These are phyloP conservation scores for Brasilioporus rufonigricans DNA, from an alignment of 768 basidiomycete species.

Conservation along the genomic window DNA sequence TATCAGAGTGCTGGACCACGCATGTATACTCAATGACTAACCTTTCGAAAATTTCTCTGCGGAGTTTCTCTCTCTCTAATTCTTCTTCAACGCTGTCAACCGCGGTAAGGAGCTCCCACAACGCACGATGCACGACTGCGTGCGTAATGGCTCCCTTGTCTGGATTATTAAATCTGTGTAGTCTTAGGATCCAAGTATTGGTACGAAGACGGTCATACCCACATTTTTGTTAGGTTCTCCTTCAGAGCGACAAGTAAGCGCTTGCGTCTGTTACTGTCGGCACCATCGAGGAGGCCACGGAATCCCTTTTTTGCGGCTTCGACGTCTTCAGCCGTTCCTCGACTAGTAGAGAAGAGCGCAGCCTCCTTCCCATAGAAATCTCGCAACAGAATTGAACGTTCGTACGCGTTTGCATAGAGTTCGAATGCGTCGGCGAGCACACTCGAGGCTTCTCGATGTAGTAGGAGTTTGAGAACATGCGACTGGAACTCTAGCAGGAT, in stretches of 20 bases:
- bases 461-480: conserved; percentile 69
- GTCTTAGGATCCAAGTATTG: neutral
- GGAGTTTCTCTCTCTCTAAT: conserved; percentile 67
- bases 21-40: conserved; percentile 26
- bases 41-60: conserved; percentile 81
- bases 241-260: conserved; percentile 68
- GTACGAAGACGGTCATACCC: conserved; percentile 24
- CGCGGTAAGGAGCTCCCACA: conserved; percentile 81
- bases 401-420: conserved; percentile 81
- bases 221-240: conserved; percentile 77
- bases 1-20: neutral
- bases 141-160: conserved; percentile 89
- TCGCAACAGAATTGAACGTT: conserved; percentile 73
- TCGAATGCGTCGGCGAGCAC: conserved; percentile 89
- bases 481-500: conserved; percentile 81
- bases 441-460: conserved; percentile 81
- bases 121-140: conserved; percentile 80
- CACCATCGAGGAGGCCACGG: conserved; percentile 61
- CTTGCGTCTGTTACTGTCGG: conserved; percentile 60
- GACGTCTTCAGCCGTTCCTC: conserved; percentile 59
- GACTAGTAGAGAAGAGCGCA: conserved; percentile 58
- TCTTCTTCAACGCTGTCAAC: conserved; percentile 57
- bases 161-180: conserved; percentile 80
- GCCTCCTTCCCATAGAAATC: conserved; percentile 94
- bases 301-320: conserved; percentile 66